Evolutionary conservation across 2,329 filamentous ascomycete genomes (phyloP).

Genomic region (Didymella lethalis): DNA sequence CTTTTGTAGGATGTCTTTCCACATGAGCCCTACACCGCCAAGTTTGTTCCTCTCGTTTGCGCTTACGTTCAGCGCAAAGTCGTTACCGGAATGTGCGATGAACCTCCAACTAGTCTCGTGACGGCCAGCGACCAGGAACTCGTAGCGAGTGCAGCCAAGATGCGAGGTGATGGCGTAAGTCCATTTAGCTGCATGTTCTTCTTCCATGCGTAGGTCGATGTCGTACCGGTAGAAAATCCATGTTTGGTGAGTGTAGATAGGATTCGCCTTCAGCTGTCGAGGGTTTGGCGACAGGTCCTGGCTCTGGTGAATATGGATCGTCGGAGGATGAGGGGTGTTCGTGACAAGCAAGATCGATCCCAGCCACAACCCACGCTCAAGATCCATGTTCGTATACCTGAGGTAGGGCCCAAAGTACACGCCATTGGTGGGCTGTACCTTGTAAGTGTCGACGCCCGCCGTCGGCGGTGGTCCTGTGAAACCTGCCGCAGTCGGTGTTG

Average conservation of each 20-base stretch:
- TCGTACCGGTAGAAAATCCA: conserved; percentile 98
- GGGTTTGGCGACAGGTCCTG: conserved; percentile 91
- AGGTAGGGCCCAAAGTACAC: conserved; percentile 98
- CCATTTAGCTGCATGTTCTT: conserved; percentile 80
- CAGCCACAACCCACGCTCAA: conserved; percentile 88
- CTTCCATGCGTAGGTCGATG: conserved; percentile 87
- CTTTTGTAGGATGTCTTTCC: conserved; percentile 98
- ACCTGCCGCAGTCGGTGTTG: conserved; percentile 78
- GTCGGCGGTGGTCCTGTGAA: conserved; percentile 89
- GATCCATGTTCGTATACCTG: conserved; percentile 95
- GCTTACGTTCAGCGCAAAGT: conserved; percentile 88
- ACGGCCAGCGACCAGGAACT: conserved; percentile 92
- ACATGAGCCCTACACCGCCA: conserved; percentile 93
- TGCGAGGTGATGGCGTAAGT: conserved; percentile 98
- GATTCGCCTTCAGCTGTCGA: conserved; percentile 80
- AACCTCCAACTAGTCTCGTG: conserved; percentile 94
- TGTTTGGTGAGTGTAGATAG: conserved; percentile 87
- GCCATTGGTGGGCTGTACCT: conserved; percentile 89
- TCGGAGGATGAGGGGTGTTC: conserved; percentile 89
- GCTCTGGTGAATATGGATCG: conserved; percentile 93
- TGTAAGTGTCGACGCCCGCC: conserved; percentile 92
- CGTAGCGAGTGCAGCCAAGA: conserved; percentile 95
- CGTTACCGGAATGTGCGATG: conserved; percentile 93
- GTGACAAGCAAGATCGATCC: conserved; percentile 94
- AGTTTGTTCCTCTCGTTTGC: conserved; percentile 85